phyloP scores from a whole-genome alignment of 192 early-diverging fungal species.

The Coemansia javaensis region DNA sequence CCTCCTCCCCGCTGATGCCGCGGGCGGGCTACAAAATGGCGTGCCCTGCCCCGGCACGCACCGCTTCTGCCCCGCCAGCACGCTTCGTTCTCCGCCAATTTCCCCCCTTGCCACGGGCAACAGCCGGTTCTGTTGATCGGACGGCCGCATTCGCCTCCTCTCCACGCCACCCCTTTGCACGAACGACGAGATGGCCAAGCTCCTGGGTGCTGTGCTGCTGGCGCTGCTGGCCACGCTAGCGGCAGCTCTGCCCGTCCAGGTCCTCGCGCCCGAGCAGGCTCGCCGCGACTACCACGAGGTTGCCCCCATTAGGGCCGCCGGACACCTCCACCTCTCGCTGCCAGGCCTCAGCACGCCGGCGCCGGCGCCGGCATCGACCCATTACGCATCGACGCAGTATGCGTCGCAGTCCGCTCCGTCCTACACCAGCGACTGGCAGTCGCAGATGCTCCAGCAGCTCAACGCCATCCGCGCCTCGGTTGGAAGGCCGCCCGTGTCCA shows the following conservation, averaged over 20 bases:
- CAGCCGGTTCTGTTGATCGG: neutral
- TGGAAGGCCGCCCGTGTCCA: constrained; percentile 16
- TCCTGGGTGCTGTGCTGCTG: neutral
- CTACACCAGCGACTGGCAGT: constrained; percentile 12
- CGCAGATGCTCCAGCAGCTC: constrained; percentile 35
- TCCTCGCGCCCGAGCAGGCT: constrained; percentile 19
- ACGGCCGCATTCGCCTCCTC: neutral
- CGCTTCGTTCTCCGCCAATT: no score
- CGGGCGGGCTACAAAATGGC: neutral
- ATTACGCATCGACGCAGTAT: no score
- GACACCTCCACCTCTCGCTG: neutral
- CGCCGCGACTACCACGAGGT: constrained; percentile 30
- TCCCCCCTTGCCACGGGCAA: no score
- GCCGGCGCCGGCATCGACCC: neutral
- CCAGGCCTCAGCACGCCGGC: neutral
- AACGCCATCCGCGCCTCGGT: constrained; percentile 26
- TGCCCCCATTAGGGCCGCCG: no score
- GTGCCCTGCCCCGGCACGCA: no score
- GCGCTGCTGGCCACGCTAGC: constrained; percentile 4
- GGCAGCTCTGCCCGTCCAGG: neutral
- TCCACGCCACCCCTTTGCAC: neutral
- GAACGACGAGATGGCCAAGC: constrained; percentile 6
- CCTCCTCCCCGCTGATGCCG: neutral
- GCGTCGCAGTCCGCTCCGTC: neutral
- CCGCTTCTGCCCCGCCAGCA: no score